Evolutionary conservation across 2,329 filamentous ascomycete genomes (phyloP), one percentile per base, ranked within the genome.

Genomic region (Ophiostoma piceae): DNA sequence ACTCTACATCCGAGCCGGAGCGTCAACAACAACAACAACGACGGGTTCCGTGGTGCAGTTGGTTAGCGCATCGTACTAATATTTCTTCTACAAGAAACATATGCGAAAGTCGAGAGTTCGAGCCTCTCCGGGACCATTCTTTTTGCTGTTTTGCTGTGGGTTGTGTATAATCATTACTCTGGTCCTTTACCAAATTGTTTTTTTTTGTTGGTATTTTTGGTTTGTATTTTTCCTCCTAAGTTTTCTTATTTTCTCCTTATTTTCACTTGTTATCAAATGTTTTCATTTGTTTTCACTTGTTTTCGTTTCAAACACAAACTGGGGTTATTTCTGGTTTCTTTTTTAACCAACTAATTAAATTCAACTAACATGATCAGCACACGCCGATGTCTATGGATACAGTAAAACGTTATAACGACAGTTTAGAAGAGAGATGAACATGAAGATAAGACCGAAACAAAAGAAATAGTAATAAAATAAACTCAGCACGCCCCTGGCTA

Each of bases 61-160:
- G 62, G 62, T 65, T 65, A 65, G 62, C 62, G 62, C 62, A 65
- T 65, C 62, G 62, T 65, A 65, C 62, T 65, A 65, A 65, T 65
- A 65, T 65, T 65, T 37, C 62, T 39, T 37, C 57, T 29, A 57
- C 26, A 26, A 39, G 62, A 65, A 65, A 65, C 12, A 65, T 11
- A 65, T 65, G 62, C 62, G 62, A 65, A 65, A 65, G 62, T 65
- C 62, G 62, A 65, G 62, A 65, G 62, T 65, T 65, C 62, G 62
- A 65, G 62, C 62, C 62, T 65, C 62, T 65, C 62, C 62, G 62
- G 62, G 62, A 65, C 62, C 62, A 65, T 65, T 65, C 32, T 65
- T 65, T 65, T 37, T 47, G 41, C 39, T 41, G 39, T 41, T 41
- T 41, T 64, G 29, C 32, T 62, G n/a, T 29, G 11, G 12, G 22